Base-by-base conservation (phyloP, 352 stramenopile species). In the Globisporangium perplexum region DNA sequence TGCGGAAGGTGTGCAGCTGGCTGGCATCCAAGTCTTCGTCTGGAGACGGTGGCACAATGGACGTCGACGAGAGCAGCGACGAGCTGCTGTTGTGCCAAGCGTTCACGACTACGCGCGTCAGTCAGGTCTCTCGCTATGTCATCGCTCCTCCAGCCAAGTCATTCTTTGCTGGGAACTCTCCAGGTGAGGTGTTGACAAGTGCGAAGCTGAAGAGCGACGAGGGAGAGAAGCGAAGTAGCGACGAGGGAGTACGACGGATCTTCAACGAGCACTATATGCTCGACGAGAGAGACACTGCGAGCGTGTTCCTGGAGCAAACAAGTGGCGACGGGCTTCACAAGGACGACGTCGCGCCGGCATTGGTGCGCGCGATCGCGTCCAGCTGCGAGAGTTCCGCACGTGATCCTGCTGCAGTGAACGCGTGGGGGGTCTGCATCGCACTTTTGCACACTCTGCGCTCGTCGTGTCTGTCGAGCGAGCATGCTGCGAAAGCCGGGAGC, bases 381-480 rank as follows among this genome's bases (percentile, higher is more conserved):
- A 14, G 28, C 30, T 43, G 35, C 26, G 38, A 33, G 7, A 24
- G 42, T 46, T 41, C 43, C 22, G 28, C 15, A 39, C 45, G 7
- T 14, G 20, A 15, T 7, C 26, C 53, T 23, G 60, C 47, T 12
- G 46, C 47, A 17, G 28, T 63, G 38, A 57, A 69, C 8, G 48
- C 65, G 12, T 90, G 80, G 80, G 55, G 52, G 20, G 24, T 72
- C 2, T 73, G 78, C 7, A 68, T 77, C 36, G 71, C 71, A 2
- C 43, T 88, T 23, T 50, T 88, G 43, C 80, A 87, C 47, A 79
- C 68, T 41, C 46, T 80, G 20, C 57, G 62, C 1, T 55, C 64
- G 7, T 71, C 62, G 2, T 83, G 73, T 55, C 74, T 74, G 44
- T 87, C 74, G 3, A 67, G 52, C 22, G 48, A 59, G 30, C 69